These are phyloP conservation scores for Zygosaccharomyces bailii DNA, from an alignment of 805 yeast genomes.

Conservation along the genomic window DNA sequence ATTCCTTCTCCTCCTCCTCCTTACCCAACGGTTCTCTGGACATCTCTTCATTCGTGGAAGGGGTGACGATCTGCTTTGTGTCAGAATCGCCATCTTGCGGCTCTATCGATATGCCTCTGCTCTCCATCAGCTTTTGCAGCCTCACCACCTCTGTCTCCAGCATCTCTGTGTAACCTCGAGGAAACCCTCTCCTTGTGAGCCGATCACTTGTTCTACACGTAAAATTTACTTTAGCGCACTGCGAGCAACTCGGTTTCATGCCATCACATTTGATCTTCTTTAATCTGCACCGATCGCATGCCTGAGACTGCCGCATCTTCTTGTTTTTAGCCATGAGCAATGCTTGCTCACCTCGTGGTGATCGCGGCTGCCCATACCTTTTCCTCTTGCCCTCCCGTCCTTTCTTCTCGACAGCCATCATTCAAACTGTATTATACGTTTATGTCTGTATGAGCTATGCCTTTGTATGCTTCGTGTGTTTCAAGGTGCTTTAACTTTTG, in stretches of 20 bases:
- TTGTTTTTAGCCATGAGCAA: conserved; percentile 27
- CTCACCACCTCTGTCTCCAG: conserved; percentile 59
- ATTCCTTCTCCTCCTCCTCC: conserved; percentile 1
- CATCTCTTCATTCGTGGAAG: neutral
- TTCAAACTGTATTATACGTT: neutral
- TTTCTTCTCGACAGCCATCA: conserved; percentile 3
- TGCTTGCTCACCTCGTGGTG: conserved; percentile 24
- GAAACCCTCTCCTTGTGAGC: conserved; percentile 71
- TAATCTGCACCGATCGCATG: conserved; percentile 77
- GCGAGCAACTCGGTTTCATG: conserved; percentile 59
- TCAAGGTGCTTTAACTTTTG: too few species aligned
- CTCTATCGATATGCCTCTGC: neutral
- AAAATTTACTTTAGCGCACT: conserved; percentile 61
- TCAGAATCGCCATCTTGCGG: neutral
- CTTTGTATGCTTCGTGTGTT: neutral
- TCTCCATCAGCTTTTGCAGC: conserved; percentile 44
- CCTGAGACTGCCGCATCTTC: conserved; percentile 57
- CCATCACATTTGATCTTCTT: conserved; percentile 79
- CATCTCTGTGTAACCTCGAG: conserved; percentile 77
- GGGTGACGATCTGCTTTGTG: conserved; percentile 1
- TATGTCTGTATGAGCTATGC: neutral
- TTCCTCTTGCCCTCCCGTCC: conserved; percentile 16
- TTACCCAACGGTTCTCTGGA: neutral
- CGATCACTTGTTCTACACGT: conserved; percentile 72
- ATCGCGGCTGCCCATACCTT: conserved; percentile 19